Percentiles rank a stretch among this genome's conserved stretches.
Evolutionary conservation across 2,329 filamentous ascomycete genomes (phyloP).

Genomic region (Teratosphaeria destructans): DNA sequence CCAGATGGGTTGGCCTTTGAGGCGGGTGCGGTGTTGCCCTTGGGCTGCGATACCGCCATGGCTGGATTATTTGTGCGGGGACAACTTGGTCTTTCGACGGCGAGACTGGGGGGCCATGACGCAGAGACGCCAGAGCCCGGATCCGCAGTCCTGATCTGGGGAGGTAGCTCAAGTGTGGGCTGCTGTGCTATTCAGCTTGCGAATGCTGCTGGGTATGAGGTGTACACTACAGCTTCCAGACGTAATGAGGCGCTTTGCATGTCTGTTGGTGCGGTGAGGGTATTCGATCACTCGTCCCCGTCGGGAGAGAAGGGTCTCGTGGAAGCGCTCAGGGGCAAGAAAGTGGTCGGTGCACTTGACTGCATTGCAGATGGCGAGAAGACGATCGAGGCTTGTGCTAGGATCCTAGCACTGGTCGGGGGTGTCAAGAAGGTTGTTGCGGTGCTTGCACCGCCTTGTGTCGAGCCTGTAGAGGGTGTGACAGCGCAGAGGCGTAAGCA

Average conservation of each 20-base stretch:
- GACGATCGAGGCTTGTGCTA: constrained; percentile 1
- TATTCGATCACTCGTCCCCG: constrained; percentile 39
- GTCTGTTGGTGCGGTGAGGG: constrained; percentile 34
- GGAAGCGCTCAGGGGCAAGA: constrained; percentile 7
- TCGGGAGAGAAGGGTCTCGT: constrained; percentile 21
- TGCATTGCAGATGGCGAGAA: constrained; percentile 2
- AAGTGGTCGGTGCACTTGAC: neutral
- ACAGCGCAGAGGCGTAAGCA: constrained; percentile 5
- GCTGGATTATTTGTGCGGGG: constrained; percentile 9
- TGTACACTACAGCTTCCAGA: constrained; percentile 26
- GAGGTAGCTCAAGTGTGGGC: constrained; percentile 44
- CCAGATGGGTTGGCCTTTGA: neutral
- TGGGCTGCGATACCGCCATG: constrained; percentile 12
- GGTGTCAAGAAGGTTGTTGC: constrained; percentile 5
- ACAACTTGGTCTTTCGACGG: neutral
- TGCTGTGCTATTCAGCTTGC: constrained; percentile 41
- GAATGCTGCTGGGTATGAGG: constrained; percentile 36
- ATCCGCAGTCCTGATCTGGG: constrained; percentile 41
- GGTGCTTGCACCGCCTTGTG: constrained; percentile 5
- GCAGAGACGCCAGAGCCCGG: neutral
- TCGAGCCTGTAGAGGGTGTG: constrained; percentile 2
- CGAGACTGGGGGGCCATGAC: neutral
- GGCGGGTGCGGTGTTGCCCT: constrained; percentile 9
- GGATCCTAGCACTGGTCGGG: constrained; percentile 1
- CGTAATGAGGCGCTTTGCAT: constrained; percentile 33